Percentiles rank a stretch among this genome's conserved stretches.
Conservation (phyloP, 2,329 filamentous ascomycete genomes). For the Ceratocystis eucalypticola region DNA sequence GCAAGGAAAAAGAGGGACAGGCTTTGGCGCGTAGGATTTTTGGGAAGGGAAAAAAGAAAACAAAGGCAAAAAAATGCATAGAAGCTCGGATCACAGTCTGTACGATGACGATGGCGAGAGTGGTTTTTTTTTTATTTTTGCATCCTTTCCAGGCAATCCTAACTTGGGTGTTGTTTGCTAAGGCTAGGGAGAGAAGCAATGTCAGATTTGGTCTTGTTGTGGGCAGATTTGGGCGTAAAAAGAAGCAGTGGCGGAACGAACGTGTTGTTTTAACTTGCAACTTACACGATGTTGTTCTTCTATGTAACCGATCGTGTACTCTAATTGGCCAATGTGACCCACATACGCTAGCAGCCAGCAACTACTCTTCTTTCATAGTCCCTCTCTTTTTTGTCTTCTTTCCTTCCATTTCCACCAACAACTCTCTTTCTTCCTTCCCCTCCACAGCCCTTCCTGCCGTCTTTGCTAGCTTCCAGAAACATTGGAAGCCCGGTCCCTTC, state of each 20-base stretch:
- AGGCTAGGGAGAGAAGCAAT: too few relatives aligned
- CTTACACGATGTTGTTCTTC: background rate
- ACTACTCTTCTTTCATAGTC: background rate
- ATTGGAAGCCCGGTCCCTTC: background rate
- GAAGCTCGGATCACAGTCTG: constrained; percentile 4
- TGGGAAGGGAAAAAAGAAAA: background rate
- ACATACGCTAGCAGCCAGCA: background rate
- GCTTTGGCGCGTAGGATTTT: background rate
- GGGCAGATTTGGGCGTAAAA: background rate
- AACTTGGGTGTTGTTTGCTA: too few relatives aligned
- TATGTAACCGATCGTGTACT: background rate
- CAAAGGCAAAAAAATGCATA: background rate
- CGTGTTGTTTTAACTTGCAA: background rate
- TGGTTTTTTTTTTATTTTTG: background rate
- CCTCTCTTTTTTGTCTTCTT: background rate
- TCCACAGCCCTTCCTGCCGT: background rate
- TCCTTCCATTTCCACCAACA: background rate
- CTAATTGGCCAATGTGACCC: background rate
- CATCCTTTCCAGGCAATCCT: too few relatives aligned
- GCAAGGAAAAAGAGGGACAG: too few relatives aligned
- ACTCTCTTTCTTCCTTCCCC: background rate
- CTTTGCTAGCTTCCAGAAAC: background rate
- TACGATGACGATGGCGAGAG: constrained; percentile 3
- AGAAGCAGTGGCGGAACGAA: background rate
- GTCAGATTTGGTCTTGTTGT: too few relatives aligned